These are phyloP conservation scores for Meripilus lineatus DNA, from an alignment of 1,284 basidiomycete genomes.

Conservation along the genomic window DNA sequence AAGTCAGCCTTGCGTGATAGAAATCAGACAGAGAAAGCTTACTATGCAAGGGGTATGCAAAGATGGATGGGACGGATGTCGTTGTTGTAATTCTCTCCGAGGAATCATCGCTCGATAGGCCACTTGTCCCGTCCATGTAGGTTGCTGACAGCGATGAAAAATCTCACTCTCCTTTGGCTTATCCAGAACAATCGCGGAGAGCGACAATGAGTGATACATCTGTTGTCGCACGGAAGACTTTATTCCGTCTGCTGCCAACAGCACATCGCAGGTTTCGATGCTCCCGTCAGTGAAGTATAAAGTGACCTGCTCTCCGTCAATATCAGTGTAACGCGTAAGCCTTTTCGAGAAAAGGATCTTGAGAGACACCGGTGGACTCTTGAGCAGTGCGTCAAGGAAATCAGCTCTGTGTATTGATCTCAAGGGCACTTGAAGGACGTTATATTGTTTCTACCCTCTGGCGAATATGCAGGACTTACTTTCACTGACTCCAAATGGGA, in stretches of 20 bases:
- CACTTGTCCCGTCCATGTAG: slow-evolving; percentile 4
- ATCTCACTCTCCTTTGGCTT: too few relatives aligned
- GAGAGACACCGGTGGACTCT: slow-evolving; percentile 27
- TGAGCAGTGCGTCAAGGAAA: slow-evolving; percentile 35
- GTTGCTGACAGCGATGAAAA: too few relatives aligned
- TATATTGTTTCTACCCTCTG: background rate
- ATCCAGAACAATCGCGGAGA: too few relatives aligned
- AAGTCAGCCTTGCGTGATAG: background rate
- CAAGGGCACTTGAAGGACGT: slow-evolving; percentile 6
- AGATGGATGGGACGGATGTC: background rate
- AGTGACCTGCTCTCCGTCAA: slow-evolving; percentile 5
- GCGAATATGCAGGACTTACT: background rate
- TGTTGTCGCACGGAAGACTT: slow-evolving; percentile 42
- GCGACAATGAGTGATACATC: slow-evolving; percentile 28
- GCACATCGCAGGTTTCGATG: slow-evolving; percentile 32
- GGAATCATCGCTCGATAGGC: slow-evolving; percentile 1
- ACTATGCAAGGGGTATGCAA: background rate
- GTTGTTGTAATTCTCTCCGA: background rate
- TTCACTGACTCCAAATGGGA: slow-evolving; percentile 3
- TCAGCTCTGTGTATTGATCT: slow-evolving; percentile 32
- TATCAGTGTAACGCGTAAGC: slow-evolving; percentile 28
- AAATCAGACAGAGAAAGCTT: background rate
- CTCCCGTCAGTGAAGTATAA: slow-evolving; percentile 32
- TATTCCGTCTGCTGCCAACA: slow-evolving; percentile 45
- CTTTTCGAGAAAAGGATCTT: slow-evolving; percentile 36